Conservation (phyloP, 768 basidiomycete genomes). For the Gautieria morchelliformis region DNA sequence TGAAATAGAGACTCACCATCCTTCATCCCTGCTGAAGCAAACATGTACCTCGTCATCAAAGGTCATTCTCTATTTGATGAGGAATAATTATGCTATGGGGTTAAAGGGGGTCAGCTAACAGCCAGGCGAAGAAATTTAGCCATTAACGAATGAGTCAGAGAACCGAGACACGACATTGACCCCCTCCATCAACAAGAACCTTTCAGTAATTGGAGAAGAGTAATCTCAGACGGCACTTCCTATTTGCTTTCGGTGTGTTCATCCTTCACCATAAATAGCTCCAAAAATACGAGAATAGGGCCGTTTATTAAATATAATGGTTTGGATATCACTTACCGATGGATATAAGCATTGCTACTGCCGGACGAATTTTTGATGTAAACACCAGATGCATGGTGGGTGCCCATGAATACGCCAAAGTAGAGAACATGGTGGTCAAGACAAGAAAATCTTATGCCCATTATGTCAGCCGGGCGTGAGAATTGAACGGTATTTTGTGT, state of each 20-base stretch:
- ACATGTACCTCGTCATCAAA: too few relatives aligned
- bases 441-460: background rate
- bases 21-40: too few relatives aligned
- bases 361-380: background rate
- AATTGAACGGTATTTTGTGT: background rate
- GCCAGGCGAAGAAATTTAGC: too few relatives aligned
- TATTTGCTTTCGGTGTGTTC: slow-evolving; percentile 9
- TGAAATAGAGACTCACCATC: too few relatives aligned
- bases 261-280: background rate
- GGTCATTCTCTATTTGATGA: too few relatives aligned
- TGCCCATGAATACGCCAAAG: background rate
- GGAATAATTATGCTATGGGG: too few relatives aligned
- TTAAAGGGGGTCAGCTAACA: too few relatives aligned
- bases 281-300: too few relatives aligned
- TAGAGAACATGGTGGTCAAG: background rate
- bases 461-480: slow-evolving; percentile 4
- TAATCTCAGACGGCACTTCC: slow-evolving; percentile 10
- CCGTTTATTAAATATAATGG: too few relatives aligned
- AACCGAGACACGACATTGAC: slow-evolving; percentile 8
- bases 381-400: background rate
- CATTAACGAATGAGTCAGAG: background rate
- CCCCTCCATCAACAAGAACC: slow-evolving; percentile 5
- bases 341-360: too few relatives aligned
- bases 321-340: too few relatives aligned
- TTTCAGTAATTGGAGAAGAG: slow-evolving; percentile 5